phyloP scores from a whole-genome alignment of 371 early-diverging fungal species.

The Haplosporangium sp. region DNA sequence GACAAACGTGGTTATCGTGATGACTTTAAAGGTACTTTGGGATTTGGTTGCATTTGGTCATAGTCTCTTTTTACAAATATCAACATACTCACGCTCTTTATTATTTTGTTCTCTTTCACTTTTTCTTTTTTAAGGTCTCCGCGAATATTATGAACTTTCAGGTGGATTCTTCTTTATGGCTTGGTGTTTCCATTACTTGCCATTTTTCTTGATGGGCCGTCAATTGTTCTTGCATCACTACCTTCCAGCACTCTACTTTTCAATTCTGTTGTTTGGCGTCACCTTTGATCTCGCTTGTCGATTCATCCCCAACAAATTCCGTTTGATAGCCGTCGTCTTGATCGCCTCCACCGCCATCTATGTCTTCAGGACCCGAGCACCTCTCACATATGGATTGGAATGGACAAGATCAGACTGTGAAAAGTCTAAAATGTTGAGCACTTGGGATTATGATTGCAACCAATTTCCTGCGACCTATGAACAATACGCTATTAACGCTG shows the following conservation, averaged over 20 bases:
- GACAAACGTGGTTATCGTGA: constrained; percentile 81
- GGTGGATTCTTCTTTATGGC: constrained; percentile 86
- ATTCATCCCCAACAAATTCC: constrained; percentile 63
- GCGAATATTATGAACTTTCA: constrained; percentile 66
- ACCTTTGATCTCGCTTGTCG: constrained; percentile 80
- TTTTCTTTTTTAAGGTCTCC: constrained; percentile 21
- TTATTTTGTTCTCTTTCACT: no score
- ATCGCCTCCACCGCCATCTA: constrained; percentile 60
- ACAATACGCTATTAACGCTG: background rate
- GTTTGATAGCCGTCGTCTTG: constrained; percentile 64
- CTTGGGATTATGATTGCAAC: constrained; percentile 88
- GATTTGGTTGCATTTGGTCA: no score
- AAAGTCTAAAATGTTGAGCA: constrained; percentile 81
- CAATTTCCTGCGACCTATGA: constrained; percentile 25
- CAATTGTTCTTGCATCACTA: constrained; percentile 99
- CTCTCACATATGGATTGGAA: constrained; percentile 86
- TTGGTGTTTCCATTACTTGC: constrained; percentile 94
- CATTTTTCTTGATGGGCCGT: constrained; percentile 95
- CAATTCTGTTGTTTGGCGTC: constrained; percentile 78
- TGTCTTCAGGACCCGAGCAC: constrained; percentile 74
- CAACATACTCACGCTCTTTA: no score
- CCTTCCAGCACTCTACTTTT: constrained; percentile 91
- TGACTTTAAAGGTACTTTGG: constrained; percentile 63
- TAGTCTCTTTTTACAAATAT: no score
- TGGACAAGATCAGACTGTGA: constrained; percentile 79